These are phyloP conservation scores for Calonectria henricotiae DNA, from an alignment of 2,329 filamentous ascomycete species.

Conservation along the genomic window DNA sequence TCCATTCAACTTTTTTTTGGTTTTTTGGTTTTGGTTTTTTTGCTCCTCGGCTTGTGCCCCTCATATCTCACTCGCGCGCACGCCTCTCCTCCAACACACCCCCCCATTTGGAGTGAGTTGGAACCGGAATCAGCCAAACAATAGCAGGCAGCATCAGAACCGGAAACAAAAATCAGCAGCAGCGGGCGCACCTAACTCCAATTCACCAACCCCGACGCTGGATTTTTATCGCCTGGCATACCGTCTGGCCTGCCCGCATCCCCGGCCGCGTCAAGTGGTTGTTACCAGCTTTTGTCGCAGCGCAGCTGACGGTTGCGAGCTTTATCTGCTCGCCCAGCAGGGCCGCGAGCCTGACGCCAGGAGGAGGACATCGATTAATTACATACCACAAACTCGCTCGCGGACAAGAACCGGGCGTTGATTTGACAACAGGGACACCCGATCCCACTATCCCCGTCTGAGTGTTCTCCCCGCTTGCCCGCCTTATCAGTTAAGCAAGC, in stretches of 20 bases:
- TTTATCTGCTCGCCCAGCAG: constrained; percentile 21
- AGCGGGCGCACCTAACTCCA: constrained; percentile 47
- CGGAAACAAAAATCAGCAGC: constrained; percentile 28
- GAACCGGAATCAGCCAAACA: constrained; percentile 38
- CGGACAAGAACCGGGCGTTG: constrained; percentile 33
- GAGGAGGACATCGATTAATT: constrained; percentile 30
- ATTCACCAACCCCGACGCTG: constrained; percentile 44
- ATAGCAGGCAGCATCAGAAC: constrained; percentile 38
- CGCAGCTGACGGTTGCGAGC: constrained; percentile 6
- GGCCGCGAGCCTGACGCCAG: constrained; percentile 17
- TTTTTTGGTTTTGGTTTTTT: background rate
- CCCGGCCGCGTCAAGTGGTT: constrained; percentile 20
- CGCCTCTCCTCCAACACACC: constrained; percentile 24
- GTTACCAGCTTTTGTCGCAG: constrained; percentile 26
- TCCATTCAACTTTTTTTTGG: constrained; percentile 29
- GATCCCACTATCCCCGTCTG: constrained; percentile 44
- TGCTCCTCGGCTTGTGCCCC: constrained; percentile 16
- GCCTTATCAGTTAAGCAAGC: constrained; percentile 52
- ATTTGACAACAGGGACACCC: constrained; percentile 23
- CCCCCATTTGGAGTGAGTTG: constrained; percentile 39
- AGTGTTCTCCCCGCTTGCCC: constrained; percentile 51
- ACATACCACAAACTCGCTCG: constrained; percentile 27
- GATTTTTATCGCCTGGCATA: constrained; percentile 42
- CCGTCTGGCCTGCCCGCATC: constrained; percentile 28
- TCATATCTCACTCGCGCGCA: constrained; percentile 24